phyloP scores from a whole-genome alignment of 768 basidiomycete species.

The Xerocomus spinulosus region DNA sequence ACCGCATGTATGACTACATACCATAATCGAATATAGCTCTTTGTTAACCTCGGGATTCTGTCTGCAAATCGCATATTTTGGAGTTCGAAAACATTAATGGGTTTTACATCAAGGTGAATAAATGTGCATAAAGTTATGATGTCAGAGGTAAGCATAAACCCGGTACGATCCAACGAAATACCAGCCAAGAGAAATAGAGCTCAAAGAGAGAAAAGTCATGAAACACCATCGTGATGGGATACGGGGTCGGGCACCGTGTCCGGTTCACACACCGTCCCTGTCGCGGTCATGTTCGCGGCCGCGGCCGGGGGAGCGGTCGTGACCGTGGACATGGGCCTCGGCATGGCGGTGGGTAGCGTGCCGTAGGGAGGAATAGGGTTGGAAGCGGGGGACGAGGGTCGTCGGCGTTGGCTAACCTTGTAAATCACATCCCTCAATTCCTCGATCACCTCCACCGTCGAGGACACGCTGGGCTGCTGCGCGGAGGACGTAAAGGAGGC shows the following conservation, averaged over 20 bases:
- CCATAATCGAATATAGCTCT: conserved; percentile 3
- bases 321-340: neutral
- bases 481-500: neutral
- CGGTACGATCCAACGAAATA: no score
- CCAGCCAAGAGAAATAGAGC: no score
- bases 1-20: conserved; percentile 19
- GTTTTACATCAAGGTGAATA: no score
- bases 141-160: no score
- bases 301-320: neutral
- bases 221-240: neutral
- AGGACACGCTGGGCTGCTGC: no score
- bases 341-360: neutral
- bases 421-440: conserved; percentile 84
- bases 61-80: no score
- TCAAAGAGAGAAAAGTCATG: neutral
- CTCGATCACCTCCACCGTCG: conserved; percentile 74
- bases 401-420: conserved; percentile 70
- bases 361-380: neutral
- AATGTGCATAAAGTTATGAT: conserved; percentile 1
- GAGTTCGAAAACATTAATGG: no score
- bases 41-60: no score
- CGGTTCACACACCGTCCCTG: no score
- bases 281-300: neutral
- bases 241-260: no score
- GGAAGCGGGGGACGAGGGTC: neutral